These are phyloP conservation scores for Nissolia schottii DNA, from an alignment of 306 rosid genomes.

Conservation along the genomic window DNA sequence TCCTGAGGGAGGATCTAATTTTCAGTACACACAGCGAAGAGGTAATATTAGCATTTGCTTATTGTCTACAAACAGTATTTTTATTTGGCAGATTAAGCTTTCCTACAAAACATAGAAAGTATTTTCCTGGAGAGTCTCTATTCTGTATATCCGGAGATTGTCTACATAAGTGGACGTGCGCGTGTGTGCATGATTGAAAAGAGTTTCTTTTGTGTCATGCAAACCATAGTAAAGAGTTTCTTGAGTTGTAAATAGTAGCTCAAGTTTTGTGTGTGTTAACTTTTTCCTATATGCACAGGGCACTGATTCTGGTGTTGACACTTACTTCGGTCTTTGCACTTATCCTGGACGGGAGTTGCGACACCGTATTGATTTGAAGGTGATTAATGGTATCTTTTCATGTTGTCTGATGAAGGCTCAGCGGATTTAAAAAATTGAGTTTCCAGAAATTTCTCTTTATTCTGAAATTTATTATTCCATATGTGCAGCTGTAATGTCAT, in stretches of 20 bases:
- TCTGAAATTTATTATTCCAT: not conserved
- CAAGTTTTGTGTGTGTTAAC: conserved; percentile 19
- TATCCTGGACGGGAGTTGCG: conserved; percentile 85
- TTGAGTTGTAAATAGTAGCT: not conserved
- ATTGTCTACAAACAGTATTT: not conserved
- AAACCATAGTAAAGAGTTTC: not conserved
- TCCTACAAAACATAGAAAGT: not conserved
- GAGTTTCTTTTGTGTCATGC: not conserved
- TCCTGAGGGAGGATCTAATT: conserved; percentile 83
- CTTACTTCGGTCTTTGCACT: conserved; percentile 88
- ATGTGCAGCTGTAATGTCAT: not conserved
- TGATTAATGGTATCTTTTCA: conserved; percentile 7
- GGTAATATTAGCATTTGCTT: conserved; percentile 43
- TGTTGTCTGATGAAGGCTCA: not conserved
- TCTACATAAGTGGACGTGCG: not conserved
- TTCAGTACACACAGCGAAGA: conserved; percentile 86
- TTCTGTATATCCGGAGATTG: not conserved
- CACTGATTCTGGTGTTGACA: conserved; percentile 82
- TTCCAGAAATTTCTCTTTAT: not conserved
- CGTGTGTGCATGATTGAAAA: not conserved
- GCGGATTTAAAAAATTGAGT: not conserved
- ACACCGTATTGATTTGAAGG: conserved; percentile 91
- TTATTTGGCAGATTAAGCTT: conserved; percentile 14
- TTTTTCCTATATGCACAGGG: conserved; percentile 44
- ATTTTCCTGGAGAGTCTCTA: not conserved